Percentiles rank a stretch among this genome's conserved stretches.
Evolutionary conservation across 768 basidiomycete genomes (phyloP).

Genomic region (Lentinula guzmanii): DNA sequence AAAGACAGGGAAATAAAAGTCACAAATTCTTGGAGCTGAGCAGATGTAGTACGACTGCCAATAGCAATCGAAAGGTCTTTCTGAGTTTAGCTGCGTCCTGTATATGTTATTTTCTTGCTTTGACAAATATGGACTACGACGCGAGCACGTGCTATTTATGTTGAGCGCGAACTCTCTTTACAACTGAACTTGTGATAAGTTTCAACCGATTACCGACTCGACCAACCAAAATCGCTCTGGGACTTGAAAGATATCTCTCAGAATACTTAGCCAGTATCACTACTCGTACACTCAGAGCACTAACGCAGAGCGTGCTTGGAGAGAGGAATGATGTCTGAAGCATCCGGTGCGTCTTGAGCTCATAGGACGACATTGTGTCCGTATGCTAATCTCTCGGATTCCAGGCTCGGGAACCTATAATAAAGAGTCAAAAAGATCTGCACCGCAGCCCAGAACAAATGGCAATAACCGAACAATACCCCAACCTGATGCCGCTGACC

Average conservation of each 20-base stretch:
- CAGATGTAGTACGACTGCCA: neutral
- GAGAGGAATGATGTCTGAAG: slow-evolving; percentile 35
- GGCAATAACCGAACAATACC: neutral
- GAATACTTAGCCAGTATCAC: neutral
- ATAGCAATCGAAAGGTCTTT: too few species aligned
- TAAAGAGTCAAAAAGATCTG: neutral
- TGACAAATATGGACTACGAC: neutral
- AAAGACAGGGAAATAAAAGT: slow-evolving; percentile 7
- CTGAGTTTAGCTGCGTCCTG: too few species aligned
- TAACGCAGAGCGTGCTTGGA: slow-evolving; percentile 57
- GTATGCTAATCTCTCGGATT: neutral
- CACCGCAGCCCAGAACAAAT: neutral
- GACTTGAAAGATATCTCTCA: too few species aligned
- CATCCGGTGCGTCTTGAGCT: slow-evolving; percentile 29
- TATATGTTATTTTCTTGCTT: neutral
- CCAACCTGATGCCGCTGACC: slow-evolving; percentile 26
- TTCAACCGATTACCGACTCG: too few species aligned
- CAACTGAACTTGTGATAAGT: neutral
- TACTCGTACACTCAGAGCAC: slow-evolving; percentile 20
- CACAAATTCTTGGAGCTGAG: neutral
- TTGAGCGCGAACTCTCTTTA: neutral
- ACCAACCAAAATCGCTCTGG: too few species aligned
- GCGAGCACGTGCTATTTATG: neutral
- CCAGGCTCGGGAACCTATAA: neutral
- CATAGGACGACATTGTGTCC: neutral